These are phyloP conservation scores for Phanerochaete sordida DNA, from an alignment of 768 basidiomycete genomes.

Conservation along the genomic window DNA sequence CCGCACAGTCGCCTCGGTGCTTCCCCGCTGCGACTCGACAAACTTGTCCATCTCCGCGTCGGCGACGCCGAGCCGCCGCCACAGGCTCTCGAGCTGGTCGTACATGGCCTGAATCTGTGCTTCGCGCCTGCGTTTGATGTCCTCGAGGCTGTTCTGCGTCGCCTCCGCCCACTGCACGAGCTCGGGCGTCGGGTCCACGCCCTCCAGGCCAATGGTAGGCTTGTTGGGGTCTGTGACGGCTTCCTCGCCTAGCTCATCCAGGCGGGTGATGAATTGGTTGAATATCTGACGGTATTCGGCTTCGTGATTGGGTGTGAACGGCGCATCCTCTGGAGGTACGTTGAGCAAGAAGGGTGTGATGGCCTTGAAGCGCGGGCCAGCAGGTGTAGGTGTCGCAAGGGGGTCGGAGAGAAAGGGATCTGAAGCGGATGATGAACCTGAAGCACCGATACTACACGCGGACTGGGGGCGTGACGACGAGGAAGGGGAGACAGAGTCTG, in stretches of 20 bases:
- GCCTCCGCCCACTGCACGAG: conserved; percentile 71
- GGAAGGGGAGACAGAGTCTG: conserved; percentile 33
- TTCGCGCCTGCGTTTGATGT: conserved; percentile 73
- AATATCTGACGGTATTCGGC: conserved; percentile 56
- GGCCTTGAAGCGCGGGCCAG: conserved; percentile 18
- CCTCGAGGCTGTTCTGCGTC: conserved; percentile 57
- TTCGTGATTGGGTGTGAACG: conserved; percentile 5
- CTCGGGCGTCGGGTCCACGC: conserved; percentile 72
- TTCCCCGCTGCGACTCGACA: conserved; percentile 81
- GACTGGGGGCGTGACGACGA: conserved; percentile 25
- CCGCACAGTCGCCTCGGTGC: conserved; percentile 68
- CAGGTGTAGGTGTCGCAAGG: conserved; percentile 35
- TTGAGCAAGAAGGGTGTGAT: conserved; percentile 37
- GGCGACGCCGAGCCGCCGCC: conserved; percentile 79
- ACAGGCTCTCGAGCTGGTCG: conserved; percentile 88
- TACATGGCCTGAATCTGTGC: conserved; percentile 89
- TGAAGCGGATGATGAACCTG: conserved; percentile 12
- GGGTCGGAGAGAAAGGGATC: conserved; percentile 36
- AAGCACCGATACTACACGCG: conserved; percentile 25
- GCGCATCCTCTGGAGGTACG: neutral
- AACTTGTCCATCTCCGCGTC: conserved; percentile 89
- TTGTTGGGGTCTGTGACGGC: conserved; percentile 35
- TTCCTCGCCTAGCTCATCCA: conserved; percentile 58
- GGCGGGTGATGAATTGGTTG: conserved; percentile 54
- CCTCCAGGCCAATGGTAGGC: conserved; percentile 55